Base-by-base conservation (phyloP, 148 eudicot genomes). In the Oxyria digyna region DNA sequence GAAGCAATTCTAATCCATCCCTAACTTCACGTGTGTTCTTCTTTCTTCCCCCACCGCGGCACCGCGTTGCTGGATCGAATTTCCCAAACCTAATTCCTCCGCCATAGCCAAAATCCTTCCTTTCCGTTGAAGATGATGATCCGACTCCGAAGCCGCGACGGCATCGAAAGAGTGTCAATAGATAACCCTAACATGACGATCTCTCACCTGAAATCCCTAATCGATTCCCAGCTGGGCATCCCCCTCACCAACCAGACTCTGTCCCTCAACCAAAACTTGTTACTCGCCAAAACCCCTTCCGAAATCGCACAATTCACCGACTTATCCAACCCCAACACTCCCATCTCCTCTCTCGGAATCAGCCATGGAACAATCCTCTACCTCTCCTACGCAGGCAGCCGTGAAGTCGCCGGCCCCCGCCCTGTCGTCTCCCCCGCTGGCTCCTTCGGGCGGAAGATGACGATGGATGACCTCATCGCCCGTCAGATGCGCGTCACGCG, bases 401-500 rank as follows among this genome's bases (percentile, higher is more conserved):
- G 99, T 0, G 77, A 86, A 13, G 83, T 85, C 2, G 54, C 75
- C 2, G 78, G 89, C 0, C 69, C 72, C 0, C 71, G 69, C 13
- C 89, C 85, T 0, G 65, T 48, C 0, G 12, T 88, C 52, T 71
- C 71, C 23, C 98, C 95, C 0, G 85, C 98, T 0, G 98, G 96
- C 0, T 85, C 96, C 0, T 89, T 87, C 15, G 98, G 98, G 0
- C 77, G 73, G 52, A 93, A 89, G 87, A 93, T 93, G 98, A 89
- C 98, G 0, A 86, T 93, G 90, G 96, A 93, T 43, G 96, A 93
- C 40, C 74, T 89, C 13, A 93, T 93, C 40, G 98, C 98, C 18
- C 87, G 81, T 37, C 96, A 93, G 64, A 89, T 93, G 98, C 50
- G 95, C 4, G 75, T 87, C 4, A 80, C 88, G 0, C 75, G 91